Percentiles rank a stretch among this genome's conserved stretches.
phyloP scores from a whole-genome alignment of 1,284 basidiomycete genomes.

The Ganoderma multipileum region DNA sequence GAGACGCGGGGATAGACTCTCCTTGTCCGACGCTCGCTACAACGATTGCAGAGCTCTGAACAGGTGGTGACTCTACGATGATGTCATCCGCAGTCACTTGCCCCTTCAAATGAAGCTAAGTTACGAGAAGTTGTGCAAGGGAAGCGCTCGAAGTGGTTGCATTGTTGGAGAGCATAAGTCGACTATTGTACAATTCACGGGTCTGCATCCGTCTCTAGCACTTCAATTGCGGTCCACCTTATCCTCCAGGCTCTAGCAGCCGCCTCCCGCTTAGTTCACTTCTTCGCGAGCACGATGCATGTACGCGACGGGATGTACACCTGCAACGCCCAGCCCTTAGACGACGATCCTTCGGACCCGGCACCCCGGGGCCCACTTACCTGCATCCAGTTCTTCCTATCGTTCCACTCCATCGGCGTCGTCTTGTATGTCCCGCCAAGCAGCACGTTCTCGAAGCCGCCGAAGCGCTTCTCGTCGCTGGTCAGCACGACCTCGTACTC shows the following conservation, averaged over 20 bases:
- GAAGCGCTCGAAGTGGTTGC: neutral
- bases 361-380: slow-evolving; percentile 48
- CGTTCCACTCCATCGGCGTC: slow-evolving; percentile 91
- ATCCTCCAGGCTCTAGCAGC: neutral
- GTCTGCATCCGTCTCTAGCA: neutral
- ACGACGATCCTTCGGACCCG: neutral
- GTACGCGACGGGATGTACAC: slow-evolving; percentile 83
- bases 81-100: neutral
- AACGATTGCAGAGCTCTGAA: neutral
- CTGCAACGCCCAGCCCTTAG: slow-evolving; percentile 45
- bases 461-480: slow-evolving; percentile 88
- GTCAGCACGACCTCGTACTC: slow-evolving; percentile 85
- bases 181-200: neutral
- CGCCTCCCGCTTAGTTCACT: slow-evolving; percentile 10
- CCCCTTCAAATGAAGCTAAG: neutral
- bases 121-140: too few species aligned
- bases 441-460: slow-evolving; percentile 87
- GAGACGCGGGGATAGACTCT: too few species aligned
- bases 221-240: neutral
- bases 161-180: neutral
- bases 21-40: neutral
- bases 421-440: slow-evolving; percentile 78
- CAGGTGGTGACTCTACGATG: too few species aligned
- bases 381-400: slow-evolving; percentile 88
- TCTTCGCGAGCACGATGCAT: slow-evolving; percentile 73